phyloP scores from a whole-genome alignment of 2,329 filamentous ascomycete genomes.

The Alternaria arbusti region DNA sequence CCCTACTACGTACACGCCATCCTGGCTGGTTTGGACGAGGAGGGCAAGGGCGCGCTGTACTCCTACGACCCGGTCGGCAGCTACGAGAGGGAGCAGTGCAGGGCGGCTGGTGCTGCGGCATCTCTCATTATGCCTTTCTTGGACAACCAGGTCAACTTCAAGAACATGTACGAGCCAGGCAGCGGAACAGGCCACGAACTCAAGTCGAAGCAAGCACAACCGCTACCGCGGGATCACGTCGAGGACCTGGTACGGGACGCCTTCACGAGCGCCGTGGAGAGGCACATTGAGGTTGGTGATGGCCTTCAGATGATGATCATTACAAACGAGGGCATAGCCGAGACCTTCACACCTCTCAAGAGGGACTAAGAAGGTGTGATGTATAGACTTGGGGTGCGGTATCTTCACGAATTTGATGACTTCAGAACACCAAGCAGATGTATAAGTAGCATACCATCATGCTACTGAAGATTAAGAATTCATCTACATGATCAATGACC shows the following conservation, averaged over 20 bases:
- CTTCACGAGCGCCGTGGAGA: constrained; percentile 96
- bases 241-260: constrained; percentile 93
- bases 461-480: constrained; percentile 3
- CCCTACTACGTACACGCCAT: constrained; percentile 98
- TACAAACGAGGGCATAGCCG: constrained; percentile 85
- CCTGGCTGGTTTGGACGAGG: constrained; percentile 90
- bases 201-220: constrained; percentile 70
- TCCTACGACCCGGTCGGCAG: constrained; percentile 97
- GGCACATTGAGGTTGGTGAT: constrained; percentile 99
- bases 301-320: constrained; percentile 94
- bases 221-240: constrained; percentile 74
- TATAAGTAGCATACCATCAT: constrained; percentile 27
- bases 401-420: constrained; percentile 48
- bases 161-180: constrained; percentile 94
- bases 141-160: constrained; percentile 99
- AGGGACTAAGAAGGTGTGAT: constrained; percentile 35
- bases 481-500: constrained; percentile 1
- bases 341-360: constrained; percentile 85
- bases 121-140: constrained; percentile 99
- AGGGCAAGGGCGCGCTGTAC: constrained; percentile 92
- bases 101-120: constrained; percentile 88
- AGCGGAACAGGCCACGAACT: constrained; percentile 84
- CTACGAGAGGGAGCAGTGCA: constrained; percentile 96
- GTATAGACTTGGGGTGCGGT: constrained; percentile 31
- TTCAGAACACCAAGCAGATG: constrained; percentile 24